These are phyloP conservation scores for Blastobotrys capitulatus DNA, from an alignment of 1,139 yeast genomes.

Conservation along the genomic window DNA sequence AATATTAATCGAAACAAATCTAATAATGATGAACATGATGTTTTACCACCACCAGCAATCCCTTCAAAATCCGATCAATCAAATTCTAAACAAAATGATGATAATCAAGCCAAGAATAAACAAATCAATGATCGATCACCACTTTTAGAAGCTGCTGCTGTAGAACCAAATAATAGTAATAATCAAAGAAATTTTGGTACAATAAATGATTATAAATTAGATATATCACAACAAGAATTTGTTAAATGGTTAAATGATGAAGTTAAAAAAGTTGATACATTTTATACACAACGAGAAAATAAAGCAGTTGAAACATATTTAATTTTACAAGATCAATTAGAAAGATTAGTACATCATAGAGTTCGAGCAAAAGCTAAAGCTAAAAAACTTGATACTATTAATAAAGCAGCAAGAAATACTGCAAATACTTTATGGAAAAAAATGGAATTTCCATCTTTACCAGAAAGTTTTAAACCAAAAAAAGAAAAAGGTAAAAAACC, in stretches of 20 bases:
- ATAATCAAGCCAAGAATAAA: not conserved
- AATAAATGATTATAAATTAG: not conserved
- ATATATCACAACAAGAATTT: constrained; percentile 37
- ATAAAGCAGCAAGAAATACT: constrained; percentile 22
- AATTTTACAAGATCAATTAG: constrained; percentile 61
- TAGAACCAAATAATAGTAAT: not conserved
- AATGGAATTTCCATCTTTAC: constrained; percentile 33
- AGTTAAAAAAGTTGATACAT: constrained; percentile 52
- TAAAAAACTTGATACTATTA: constrained; percentile 18
- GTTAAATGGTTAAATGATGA: constrained; percentile 57
- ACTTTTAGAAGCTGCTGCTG: constrained; percentile 16
- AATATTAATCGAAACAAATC: not conserved
- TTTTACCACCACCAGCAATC: too few relatives aligned
- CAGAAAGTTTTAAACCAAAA: constrained; percentile 17
- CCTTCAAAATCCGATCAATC: too few relatives aligned
- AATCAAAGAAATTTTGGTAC: not conserved
- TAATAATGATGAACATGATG: not conserved
- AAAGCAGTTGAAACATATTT: constrained; percentile 57
- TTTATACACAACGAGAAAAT: constrained; percentile 55
- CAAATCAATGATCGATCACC: constrained; percentile 30
- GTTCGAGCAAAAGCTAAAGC: constrained; percentile 18
- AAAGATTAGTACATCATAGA: constrained; percentile 55
- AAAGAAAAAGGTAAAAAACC: constrained; percentile 2
- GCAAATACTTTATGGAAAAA: constrained; percentile 20
- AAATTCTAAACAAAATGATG: too few relatives aligned